Percentiles rank a stretch among this genome's conserved stretches.
These are phyloP conservation scores for Pyracantha coccinea DNA, from an alignment of 331 rosid genomes.

Conservation along the genomic window DNA sequence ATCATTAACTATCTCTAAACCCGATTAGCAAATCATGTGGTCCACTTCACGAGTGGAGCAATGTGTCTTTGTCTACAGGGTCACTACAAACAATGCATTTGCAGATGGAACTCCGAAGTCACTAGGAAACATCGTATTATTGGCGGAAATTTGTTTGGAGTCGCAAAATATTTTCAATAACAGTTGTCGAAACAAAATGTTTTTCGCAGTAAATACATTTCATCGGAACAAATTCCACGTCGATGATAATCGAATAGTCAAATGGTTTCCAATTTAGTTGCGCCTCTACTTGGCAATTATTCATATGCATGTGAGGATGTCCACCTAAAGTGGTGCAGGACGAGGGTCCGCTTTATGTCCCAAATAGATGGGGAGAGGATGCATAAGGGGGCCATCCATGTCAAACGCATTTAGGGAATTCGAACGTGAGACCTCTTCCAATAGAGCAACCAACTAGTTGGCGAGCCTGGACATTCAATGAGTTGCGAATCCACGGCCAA, in stretches of 20 bases:
- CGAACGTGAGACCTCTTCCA: too few species aligned
- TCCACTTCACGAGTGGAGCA: constrained; percentile 16
- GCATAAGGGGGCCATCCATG: not conserved
- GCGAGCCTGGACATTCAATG: too few species aligned
- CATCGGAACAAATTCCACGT: too few species aligned
- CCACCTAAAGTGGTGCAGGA: not conserved
- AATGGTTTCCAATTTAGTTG: not conserved
- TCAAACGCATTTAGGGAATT: not conserved
- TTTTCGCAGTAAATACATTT: too few species aligned
- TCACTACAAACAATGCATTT: not conserved
- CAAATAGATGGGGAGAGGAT: not conserved
- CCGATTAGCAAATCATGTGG: not conserved
- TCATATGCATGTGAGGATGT: not conserved
- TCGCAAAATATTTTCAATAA: too few species aligned
- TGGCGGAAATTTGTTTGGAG: too few species aligned
- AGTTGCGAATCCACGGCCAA: too few species aligned
- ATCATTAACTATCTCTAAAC: too few species aligned
- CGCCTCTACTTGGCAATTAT: not conserved
- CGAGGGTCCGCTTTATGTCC: not conserved
- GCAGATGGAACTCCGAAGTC: too few species aligned
- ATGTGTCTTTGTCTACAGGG: not conserved
- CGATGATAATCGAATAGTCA: not conserved
- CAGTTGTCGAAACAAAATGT: too few species aligned
- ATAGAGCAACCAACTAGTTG: too few species aligned
- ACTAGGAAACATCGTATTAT: too few species aligned